These are phyloP conservation scores for Cytospora mali DNA, from an alignment of 2,329 filamentous ascomycete genomes.

Conservation along the genomic window DNA sequence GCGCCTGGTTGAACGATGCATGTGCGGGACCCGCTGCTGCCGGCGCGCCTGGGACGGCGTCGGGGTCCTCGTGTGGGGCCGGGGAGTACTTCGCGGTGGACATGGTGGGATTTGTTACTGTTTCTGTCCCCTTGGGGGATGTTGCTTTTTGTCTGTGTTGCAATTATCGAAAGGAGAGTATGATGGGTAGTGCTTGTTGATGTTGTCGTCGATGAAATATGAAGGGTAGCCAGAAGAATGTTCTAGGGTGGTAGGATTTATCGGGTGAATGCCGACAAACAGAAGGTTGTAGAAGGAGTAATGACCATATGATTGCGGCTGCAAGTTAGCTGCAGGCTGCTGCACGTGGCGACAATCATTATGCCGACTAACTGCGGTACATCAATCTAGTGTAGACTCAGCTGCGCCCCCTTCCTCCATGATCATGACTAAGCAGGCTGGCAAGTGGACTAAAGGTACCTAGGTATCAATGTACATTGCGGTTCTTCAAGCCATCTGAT, in stretches of 20 bases:
- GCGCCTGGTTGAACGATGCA: constrained; percentile 46
- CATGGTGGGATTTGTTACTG: constrained; percentile 29
- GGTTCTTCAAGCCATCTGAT: no score
- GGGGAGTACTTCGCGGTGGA: constrained; percentile 78
- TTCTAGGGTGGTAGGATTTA: not conserved
- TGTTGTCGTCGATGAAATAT: not conserved
- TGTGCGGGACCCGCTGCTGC: constrained; percentile 86
- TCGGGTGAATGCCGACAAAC: not conserved
- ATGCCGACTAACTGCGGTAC: not conserved
- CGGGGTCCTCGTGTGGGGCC: constrained; percentile 83
- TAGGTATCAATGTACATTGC: no score
- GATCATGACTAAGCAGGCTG: not conserved
- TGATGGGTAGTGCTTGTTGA: no score
- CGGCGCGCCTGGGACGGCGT: constrained; percentile 65
- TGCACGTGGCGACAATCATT: not conserved
- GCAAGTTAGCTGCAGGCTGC: not conserved
- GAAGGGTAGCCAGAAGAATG: not conserved
- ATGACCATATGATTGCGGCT: not conserved
- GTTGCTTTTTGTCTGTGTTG: not conserved
- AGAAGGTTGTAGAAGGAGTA: constrained; percentile 1
- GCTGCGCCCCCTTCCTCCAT: not conserved
- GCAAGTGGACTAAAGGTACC: no score
- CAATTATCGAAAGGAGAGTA: not conserved
- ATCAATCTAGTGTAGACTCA: not conserved
- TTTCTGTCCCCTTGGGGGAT: not conserved